Base-by-base conservation (phyloP, 1,284 basidiomycete species). In the Pseudozyma thailandica region DNA sequence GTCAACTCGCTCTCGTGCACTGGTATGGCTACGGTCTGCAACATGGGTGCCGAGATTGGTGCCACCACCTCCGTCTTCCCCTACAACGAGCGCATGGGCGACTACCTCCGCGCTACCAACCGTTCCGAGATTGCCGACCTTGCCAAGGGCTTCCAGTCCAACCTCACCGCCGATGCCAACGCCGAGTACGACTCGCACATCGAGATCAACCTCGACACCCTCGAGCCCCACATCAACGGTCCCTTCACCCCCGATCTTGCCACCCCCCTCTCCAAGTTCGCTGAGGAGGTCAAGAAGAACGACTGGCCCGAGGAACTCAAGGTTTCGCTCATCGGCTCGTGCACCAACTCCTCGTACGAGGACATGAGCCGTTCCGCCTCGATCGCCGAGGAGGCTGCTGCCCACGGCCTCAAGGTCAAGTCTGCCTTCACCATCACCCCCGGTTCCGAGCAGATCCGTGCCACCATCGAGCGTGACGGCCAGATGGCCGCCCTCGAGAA, bases 21-120 rank as follows among this genome's bases (percentile, higher is more conserved):
- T 46, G 96, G 95, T 86, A 98, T 98, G 95, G 96, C 92, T 63
- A 98, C 95, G 50, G 94, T 96, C 80, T 98, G 95, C 86, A 98
- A 98, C 90, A 98, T 98, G 95, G 96, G 96, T 88, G 96, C 96
- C 82, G 95, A 98, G 86, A 98, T 98, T 81, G 95, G 96, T 85
- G 95, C 95, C 49, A 98, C 95, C 41, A 98, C 96, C 50, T 98
- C 95, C 18, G 85, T 98, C 79, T 98, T 99, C 93, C 96, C 96
- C 78, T 98, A 91, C 90, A 98, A 98, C 88, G 85, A 87, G 78
- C 92, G 93, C 81, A 98, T 98, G 94, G 88, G 84, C 80, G 88
- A 90, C 84, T 99, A 97, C 87, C 88, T 98, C 60, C 88, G 92
- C 69, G 94, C 94, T 43, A 99, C 96, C 77, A 92, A 92, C 84